Base-by-base conservation (phyloP, 192 early-diverging fungal genomes). In the Oehlia diaphana region DNA sequence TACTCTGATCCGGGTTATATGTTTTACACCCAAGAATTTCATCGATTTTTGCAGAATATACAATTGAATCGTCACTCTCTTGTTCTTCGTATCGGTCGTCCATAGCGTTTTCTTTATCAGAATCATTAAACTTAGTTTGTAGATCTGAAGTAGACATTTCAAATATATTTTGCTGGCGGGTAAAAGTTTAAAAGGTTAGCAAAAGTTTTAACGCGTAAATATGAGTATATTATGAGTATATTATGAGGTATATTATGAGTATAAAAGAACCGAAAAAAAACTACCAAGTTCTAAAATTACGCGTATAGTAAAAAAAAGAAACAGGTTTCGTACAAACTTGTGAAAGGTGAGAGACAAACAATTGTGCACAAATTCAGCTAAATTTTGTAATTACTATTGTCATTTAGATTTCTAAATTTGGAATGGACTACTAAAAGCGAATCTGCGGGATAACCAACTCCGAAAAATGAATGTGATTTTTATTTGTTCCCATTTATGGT, bases 1-100 rank as follows among this genome's bases (percentile, higher is more conserved):
- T 86, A 61, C 70, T 64, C 69, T 78, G 77, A 21, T 78, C 68
- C 5, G 77, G 77, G n/a, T 78, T 67, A 78, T 68, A 78, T 7
- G n/a, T 26, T 19, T 78, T n/a, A 19, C 5, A 6, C 1, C 53
- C 44, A 67, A 67, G 5, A 50, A 39, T 21, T 28, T 77, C 13
- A 47, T 77, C 76, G 4, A 9, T 10, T 75, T 75, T 75, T 63
- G 13, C 7, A 4, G 50, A 16, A 13, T 12, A 33, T 31, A 21
- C 9, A 75, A 47, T 2, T 28, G 44, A 19, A 3, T 53, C 37
- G 6, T 33, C 26, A 12, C 2, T 37, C 19, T 39, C 49, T 72
- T 72, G 70, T 10, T 50, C 42, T 19, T 47, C 58, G 28, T 10
- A 5, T 10, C 8, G 9, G 9, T 39, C 13, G 23, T 75, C 74